phyloP scores from a whole-genome alignment of 345 rosid species.

The Lepidium aucheri region DNA sequence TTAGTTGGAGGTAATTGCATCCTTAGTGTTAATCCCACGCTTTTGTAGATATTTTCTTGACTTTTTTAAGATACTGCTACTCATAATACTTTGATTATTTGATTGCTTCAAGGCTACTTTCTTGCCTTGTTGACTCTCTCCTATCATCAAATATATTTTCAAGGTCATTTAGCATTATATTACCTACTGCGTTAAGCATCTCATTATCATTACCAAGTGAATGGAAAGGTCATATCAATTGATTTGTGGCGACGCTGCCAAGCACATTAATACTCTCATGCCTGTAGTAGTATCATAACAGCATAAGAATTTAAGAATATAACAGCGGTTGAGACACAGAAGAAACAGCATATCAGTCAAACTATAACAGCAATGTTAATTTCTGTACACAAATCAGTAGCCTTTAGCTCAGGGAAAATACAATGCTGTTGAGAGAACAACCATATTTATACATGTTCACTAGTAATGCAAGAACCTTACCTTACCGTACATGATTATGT shows the following conservation, averaged over 20 bases:
- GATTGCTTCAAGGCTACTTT: not conserved
- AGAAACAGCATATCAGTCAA: not conserved
- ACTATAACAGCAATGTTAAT: not conserved
- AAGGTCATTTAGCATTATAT: not conserved
- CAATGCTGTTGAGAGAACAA: too few relatives aligned
- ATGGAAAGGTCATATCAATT: not conserved
- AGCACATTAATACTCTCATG: not conserved
- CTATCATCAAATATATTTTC: not conserved
- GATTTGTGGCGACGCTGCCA: not conserved
- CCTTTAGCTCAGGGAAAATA: not conserved
- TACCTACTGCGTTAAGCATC: not conserved
- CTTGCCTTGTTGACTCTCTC: not conserved
- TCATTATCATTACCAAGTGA: not conserved
- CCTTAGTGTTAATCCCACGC: not conserved
- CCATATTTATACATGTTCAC: too few relatives aligned
- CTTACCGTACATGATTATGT: not conserved
- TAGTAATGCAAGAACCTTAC: not conserved
- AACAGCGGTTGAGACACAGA: not conserved
- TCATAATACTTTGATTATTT: not conserved
- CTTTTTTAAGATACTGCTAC: not conserved
- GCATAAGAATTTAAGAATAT: constrained; percentile 9
- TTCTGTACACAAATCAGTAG: not conserved
- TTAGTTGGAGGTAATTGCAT: not conserved
- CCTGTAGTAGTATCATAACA: not conserved
- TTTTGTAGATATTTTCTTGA: not conserved